Base-by-base conservation (phyloP, 1,284 basidiomycete genomes). In the Cryptococcus sp. region DNA sequence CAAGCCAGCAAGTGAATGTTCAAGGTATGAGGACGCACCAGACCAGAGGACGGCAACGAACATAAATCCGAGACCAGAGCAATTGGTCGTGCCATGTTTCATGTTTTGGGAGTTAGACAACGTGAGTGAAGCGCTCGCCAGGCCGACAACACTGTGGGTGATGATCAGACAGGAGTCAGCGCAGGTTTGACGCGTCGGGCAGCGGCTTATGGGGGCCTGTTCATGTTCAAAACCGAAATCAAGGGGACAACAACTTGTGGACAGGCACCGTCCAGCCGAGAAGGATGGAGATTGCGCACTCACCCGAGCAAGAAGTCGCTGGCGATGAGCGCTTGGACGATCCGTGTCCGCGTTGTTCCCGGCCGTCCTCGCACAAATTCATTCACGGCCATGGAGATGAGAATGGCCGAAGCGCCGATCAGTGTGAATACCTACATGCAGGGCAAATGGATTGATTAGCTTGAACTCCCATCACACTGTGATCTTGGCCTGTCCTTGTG, bases 261-360 rank as follows among this genome's bases (percentile, higher is more conserved):
- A 8, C 31, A 4, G 10, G 31, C 31, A 35, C 4, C 31, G 31
- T 35, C 31, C n/a, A n/a, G 8, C 16, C 6, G 31, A 38, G 47
- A 25, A 31, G 13, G 19, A 23, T 41, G 2, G 13, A 20, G 40
- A 35, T 11, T 10, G 3, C 8, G 7, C 11, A 70, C 74, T 52
- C 57, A 74, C 72, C 78, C 78, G 13, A 79, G 59, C 1, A 70
- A 31, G 16, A 79, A 58, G 60, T 79, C 78, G 50, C 70, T 74
- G 19, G 76, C 39, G n/a, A 79, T 69, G 25, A 79, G 64, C 31
- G 73, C 69, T 54, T 79, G 74, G 3, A 79, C 78, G 11, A 78
- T 64, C 10, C 78, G 58, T 59, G 70, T 77, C n/a, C 78, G 63
- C 2, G 71, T 73, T 1, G 78, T 79, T 15, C 74, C 64, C 1